Percentiles rank a stretch among this genome's conserved stretches.
Conservation (phyloP, 2,329 filamentous ascomycete species). For the Mycosphaerella sp. region DNA sequence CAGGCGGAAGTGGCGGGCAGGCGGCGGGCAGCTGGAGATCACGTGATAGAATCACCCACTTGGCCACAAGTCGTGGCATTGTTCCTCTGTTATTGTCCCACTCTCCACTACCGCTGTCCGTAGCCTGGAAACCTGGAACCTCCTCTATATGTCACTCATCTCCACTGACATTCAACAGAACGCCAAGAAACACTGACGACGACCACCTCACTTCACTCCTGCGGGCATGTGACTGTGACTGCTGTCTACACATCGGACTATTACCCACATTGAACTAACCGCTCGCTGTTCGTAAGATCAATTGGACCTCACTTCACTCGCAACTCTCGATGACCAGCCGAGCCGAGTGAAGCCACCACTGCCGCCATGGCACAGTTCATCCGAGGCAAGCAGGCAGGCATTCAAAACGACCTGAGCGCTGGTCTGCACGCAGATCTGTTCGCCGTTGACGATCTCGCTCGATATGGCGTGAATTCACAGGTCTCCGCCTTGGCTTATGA, state of each 20-base stretch:
- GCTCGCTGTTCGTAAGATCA: too few relatives aligned
- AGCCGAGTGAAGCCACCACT: too few relatives aligned
- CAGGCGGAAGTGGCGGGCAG: not conserved
- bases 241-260: too few relatives aligned
- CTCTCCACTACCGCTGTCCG: too few relatives aligned
- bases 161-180: too few relatives aligned
- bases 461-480: constrained; percentile 65
- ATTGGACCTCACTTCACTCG: too few relatives aligned
- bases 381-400: constrained; percentile 85
- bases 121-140: too few relatives aligned
- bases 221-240: constrained; percentile 3
- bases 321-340: too few relatives aligned
- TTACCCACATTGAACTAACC: too few relatives aligned
- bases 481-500: constrained; percentile 81
- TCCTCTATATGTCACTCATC: too few relatives aligned
- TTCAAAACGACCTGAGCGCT: constrained; percentile 83
- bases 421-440: constrained; percentile 74
- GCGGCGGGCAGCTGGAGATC: too few relatives aligned
- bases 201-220: not conserved
- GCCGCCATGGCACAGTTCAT: constrained; percentile 73
- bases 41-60: not conserved
- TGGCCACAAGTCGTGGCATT: not conserved
- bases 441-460: constrained; percentile 69
- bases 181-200: not conserved
- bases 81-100: too few relatives aligned